phyloP scores from a whole-genome alignment of 768 basidiomycete genomes.

The Lepiota brunneoincarnata region DNA sequence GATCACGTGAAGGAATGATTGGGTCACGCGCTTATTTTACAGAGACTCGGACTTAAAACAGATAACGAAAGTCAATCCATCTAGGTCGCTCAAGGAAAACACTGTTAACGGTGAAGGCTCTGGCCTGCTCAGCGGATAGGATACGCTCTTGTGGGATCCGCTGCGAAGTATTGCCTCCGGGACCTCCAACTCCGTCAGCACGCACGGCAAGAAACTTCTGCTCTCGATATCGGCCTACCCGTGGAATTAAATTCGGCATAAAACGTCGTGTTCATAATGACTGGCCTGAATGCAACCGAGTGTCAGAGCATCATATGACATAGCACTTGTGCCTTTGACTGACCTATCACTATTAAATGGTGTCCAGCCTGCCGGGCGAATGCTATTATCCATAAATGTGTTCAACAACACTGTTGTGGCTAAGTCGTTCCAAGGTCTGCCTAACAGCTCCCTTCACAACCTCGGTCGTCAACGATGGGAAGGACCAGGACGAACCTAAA shows the following conservation, averaged over 20 bases:
- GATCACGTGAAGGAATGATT: not conserved
- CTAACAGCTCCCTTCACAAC: slow-evolving; percentile 13
- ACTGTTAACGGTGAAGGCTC: slow-evolving; percentile 40
- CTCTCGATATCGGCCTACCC: slow-evolving; percentile 28
- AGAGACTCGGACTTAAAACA: slow-evolving; percentile 20
- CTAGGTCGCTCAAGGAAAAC: slow-evolving; percentile 49
- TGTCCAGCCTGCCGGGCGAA: slow-evolving; percentile 48
- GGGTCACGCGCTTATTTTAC: not conserved
- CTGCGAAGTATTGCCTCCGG: slow-evolving; percentile 45
- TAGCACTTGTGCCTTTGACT: not conserved
- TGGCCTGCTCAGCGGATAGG: slow-evolving; percentile 36
- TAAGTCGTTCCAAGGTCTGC: slow-evolving; percentile 62
- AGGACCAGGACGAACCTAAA: slow-evolving; percentile 34
- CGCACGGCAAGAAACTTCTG: too few relatives aligned
- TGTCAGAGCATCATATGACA: not conserved
- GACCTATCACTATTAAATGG: slow-evolving; percentile 44
- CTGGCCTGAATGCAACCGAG: slow-evolving; percentile 33
- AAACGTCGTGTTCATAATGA: slow-evolving; percentile 51
- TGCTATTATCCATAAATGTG: slow-evolving; percentile 58
- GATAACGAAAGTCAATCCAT: slow-evolving; percentile 58
- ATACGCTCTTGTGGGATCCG: slow-evolving; percentile 48
- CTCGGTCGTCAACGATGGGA: not conserved
- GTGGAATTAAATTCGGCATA: slow-evolving; percentile 57
- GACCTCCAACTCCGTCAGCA: slow-evolving; percentile 33
- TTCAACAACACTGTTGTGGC: slow-evolving; percentile 51